Base-by-base conservation (phyloP, 371 early-diverging fungal species). In the Lichtheimia hyalospora region DNA sequence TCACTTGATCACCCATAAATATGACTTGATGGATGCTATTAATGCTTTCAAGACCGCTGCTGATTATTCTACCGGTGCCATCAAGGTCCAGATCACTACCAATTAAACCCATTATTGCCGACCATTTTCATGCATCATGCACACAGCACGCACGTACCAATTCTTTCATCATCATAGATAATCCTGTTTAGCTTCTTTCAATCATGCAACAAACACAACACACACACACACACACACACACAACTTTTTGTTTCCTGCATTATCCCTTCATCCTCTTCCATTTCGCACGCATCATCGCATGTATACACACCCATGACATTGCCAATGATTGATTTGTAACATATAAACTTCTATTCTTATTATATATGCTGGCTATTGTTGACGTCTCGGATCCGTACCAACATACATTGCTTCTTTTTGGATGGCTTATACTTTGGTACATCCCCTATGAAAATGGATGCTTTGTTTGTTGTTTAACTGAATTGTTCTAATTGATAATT, bases 31-130 rank as follows among this genome's bases (percentile, higher is more conserved):
- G 61, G 75, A 77, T 59, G 70, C 73, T 12, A 62, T 77, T n/a
- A 58, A 74, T 24, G 77, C 77, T n/a, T 77, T 77, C 64, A 70
- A 77, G 21, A 70, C 69, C 3, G 68, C 69, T 8, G 61, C 64
- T 27, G 70, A 77, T 40, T 66, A 72, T 54, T 64, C 70, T 15
- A 62, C 68, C 21, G 72, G 74, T 18, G 73, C 74, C 25, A 70
- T 77, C 58, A 77, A 77, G 58, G 77, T 74, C 25, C 77, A 77
- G 53, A 77, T 77, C 25, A 52, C 60, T 44, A 77, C 74, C 58
- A 74, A 77, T 65, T 52, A 21, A n/a, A 43, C 2, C 39, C 20
- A 8, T 13, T 20, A 50, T 3, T 50, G 20, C 50, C 13, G 6
- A n/a, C 28, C 4, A 5, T 41, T 39, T 25, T 54, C 41, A 34